Percentiles rank a stretch among this genome's conserved stretches.
Conservation (phyloP, 306 rosid genomes). For the Trifolium pratense region DNA sequence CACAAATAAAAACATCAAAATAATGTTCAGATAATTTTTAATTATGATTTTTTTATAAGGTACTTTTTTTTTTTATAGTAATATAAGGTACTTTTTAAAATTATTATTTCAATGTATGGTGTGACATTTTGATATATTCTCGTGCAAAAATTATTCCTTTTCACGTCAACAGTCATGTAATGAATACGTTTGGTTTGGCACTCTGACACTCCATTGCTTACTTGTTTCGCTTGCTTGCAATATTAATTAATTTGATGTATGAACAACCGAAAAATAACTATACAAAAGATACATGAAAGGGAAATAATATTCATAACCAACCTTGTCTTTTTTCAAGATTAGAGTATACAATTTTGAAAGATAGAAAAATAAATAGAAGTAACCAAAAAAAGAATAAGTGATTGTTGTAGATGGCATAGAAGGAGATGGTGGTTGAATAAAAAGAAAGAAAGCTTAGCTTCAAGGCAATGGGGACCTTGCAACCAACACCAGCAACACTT, state of each 20-base stretch:
- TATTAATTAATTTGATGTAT: not conserved
- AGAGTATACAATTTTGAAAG: not conserved
- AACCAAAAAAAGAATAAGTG: slow-evolving; percentile 24
- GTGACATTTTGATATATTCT: not conserved
- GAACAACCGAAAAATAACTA: slow-evolving; percentile 10
- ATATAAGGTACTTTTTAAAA: not conserved
- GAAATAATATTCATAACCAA: slow-evolving; percentile 22
- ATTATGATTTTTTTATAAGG: not conserved
- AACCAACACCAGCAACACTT: slow-evolving; percentile 67
- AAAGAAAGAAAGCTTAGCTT: slow-evolving; percentile 79
- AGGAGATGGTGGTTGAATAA: slow-evolving; percentile 52
- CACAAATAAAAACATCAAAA: not conserved
- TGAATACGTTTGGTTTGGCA: slow-evolving; percentile 26
- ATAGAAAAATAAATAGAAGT: slow-evolving; percentile 8
- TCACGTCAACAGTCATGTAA: slow-evolving; percentile 23
- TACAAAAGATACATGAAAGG: slow-evolving; percentile 3
- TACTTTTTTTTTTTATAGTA: no score
- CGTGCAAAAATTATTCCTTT: slow-evolving; percentile 12
- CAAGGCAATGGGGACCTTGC: slow-evolving; percentile 86
- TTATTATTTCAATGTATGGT: not conserved
- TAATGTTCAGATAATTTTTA: not conserved
- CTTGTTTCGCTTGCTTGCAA: slow-evolving; percentile 31
- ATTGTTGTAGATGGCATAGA: slow-evolving; percentile 34
- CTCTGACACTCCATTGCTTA: slow-evolving; percentile 27
- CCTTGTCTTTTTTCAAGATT: not conserved